Percentiles rank a stretch among this genome's conserved stretches.
phyloP scores from a whole-genome alignment of 768 basidiomycete genomes.

The Tulasnella calospora region DNA sequence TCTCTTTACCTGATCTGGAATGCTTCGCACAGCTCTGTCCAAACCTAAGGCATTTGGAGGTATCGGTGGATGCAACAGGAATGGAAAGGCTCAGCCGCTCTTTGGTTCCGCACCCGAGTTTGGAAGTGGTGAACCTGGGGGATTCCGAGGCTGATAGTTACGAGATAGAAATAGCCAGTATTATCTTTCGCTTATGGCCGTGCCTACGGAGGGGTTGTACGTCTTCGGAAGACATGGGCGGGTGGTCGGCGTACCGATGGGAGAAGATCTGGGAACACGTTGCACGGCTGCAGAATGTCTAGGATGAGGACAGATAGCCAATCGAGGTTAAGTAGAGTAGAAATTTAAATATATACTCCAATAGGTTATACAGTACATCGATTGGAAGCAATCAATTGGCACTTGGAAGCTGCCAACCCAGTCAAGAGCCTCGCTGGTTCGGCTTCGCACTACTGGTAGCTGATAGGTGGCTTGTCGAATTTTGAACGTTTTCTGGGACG shows the following conservation, averaged over 20 bases:
- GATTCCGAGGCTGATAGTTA: neutral
- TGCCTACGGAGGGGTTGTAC: neutral
- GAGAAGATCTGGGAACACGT: neutral
- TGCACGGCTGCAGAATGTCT: neutral
- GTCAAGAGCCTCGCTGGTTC: neutral
- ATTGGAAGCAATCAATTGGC: neutral
- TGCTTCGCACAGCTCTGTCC: neutral
- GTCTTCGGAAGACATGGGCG: neutral
- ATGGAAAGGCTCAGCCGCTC: neutral
- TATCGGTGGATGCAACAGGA: neutral
- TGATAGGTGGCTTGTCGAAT: neutral
- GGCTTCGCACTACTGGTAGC: neutral
- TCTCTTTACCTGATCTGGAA: neutral
- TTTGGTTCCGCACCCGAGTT: neutral
- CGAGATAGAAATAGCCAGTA: neutral
- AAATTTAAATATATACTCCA: too few species aligned
- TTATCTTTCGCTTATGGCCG: neutral
- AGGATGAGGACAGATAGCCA: too few species aligned
- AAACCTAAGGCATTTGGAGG: neutral
- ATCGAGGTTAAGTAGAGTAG: too few species aligned
- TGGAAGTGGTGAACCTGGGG: neutral
- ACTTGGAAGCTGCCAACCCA: neutral
- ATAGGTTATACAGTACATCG: too few species aligned
- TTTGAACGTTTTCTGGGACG: constrained; percentile 34
- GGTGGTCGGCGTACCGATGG: neutral